phyloP scores from a whole-genome alignment of 495 filamentous ascomycete species.

The Staphylotrichum tortipilum region DNA sequence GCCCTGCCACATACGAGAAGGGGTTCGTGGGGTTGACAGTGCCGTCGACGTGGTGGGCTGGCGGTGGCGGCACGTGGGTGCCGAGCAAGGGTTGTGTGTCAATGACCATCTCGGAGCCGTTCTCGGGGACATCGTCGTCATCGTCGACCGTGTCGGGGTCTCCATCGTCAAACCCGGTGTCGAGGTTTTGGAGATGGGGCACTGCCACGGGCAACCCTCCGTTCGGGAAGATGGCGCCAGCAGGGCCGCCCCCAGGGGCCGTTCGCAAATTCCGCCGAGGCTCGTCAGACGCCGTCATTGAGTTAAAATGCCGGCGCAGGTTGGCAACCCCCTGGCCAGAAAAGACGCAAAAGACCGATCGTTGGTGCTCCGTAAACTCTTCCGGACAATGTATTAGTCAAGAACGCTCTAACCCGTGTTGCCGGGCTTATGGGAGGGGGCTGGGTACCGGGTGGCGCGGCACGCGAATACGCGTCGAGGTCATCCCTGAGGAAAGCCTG shows the following conservation, averaged over 20 bases:
- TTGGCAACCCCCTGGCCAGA: constrained; percentile 74
- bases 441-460: constrained; percentile 72
- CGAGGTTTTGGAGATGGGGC: constrained; percentile 15
- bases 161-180: constrained; percentile 25
- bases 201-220: too few relatives aligned
- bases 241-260: neutral
- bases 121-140: constrained; percentile 35
- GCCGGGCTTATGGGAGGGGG: too few relatives aligned
- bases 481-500: constrained; percentile 70
- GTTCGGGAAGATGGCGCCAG: too few relatives aligned
- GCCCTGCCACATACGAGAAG: constrained; percentile 14
- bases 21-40: neutral
- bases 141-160: constrained; percentile 32
- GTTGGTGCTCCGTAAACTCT: constrained; percentile 95
- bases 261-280: neutral
- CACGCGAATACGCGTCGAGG: constrained; percentile 72
- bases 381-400: constrained; percentile 22
- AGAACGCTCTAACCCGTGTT: too few relatives aligned
- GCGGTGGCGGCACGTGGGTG: neutral
- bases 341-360: constrained; percentile 94
- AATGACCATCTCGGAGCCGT: constrained; percentile 35
- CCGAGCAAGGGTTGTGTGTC: constrained; percentile 23
- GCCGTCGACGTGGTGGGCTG: constrained; percentile 1
- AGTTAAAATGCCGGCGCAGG: constrained; percentile 70
- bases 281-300: constrained; percentile 25